phyloP scores from a whole-genome alignment of 176 grass and related monocot species.

The Saccharum officinarum region DNA sequence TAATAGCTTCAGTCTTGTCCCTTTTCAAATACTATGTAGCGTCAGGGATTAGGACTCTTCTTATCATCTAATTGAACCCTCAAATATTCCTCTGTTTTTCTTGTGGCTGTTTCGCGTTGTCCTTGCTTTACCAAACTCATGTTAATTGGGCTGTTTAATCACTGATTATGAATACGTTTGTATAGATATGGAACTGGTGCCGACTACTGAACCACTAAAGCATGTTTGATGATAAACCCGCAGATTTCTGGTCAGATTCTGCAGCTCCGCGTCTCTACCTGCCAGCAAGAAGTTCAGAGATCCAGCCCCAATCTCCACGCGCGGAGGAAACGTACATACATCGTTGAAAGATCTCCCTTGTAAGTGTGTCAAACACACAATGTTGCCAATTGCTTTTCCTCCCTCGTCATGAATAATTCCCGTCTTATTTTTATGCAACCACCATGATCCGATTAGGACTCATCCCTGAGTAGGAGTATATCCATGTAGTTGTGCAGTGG shows the following conservation, averaged over 20 bases:
- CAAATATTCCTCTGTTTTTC: background rate
- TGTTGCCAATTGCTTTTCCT: constrained; percentile 4
- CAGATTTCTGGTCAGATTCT: constrained; percentile 10
- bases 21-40: background rate
- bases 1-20: background rate
- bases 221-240: constrained; percentile 32
- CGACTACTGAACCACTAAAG: background rate
- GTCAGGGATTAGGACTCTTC: background rate
- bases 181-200: background rate
- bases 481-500: constrained; percentile 35
- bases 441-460: constrained; percentile 6
- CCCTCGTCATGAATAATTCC: background rate
- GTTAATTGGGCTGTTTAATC: background rate
- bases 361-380: constrained; percentile 37
- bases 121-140: background rate
- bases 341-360: constrained; percentile 32
- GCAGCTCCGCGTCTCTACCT: background rate
- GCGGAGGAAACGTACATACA: constrained; percentile 13
- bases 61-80: background rate
- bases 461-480: background rate
- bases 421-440: background rate
- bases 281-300: constrained; percentile 15
- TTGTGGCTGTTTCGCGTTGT: background rate
- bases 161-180: background rate
- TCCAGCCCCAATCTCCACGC: constrained; percentile 30